Base-by-base conservation (phyloP, 1,139 yeast species). In the Pichia terricola region DNA sequence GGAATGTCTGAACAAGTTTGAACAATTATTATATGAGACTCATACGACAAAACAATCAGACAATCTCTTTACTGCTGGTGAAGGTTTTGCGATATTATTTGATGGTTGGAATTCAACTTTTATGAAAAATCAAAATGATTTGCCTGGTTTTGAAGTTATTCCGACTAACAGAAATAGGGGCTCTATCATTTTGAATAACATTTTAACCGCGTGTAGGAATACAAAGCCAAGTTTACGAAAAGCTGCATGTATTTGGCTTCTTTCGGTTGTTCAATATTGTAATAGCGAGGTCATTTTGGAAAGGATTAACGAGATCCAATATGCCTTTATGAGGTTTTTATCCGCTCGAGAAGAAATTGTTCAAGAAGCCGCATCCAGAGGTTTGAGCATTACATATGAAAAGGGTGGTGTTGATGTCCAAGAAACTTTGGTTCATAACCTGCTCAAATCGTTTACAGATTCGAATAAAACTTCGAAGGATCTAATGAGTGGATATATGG, bases 341-440 rank as follows among this genome's bases (percentile, higher is more conserved):
- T 79, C 85, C 1, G 94, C 83, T 50, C 68, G 80, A 45, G 96
- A 88, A 57, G 95, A 89, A 38, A 66, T 88, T 28, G 70, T 89
- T 26, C 97, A 89, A 59, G 97, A 91, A 51, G 75, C 94, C 11
- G 96, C 97, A 0, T 81, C 95, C 0, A 70, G 95, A 54, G 98
- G 97, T 3, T 68, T 91, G 44, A 79, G 89, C 51, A 67, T 89
- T 40, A 74, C 88, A 4, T 89, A 85, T 57, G 96, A 89, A 52
- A 63, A 78, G 53, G 95, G 96, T 10, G 80, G 79, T 54, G 51
- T 63, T 6, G 82, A 78, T 11, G 64, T 85, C 50, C 81, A 82
- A 56, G 94, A 85, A 45, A 74, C 76, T 1, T 69, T 89, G 55
- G 86, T 88, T 1, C 80, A 79, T 52, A 79, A 84, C n/a, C 69